Base-by-base conservation (phyloP, 345 rosid species). In the Brassica juncea region DNA sequence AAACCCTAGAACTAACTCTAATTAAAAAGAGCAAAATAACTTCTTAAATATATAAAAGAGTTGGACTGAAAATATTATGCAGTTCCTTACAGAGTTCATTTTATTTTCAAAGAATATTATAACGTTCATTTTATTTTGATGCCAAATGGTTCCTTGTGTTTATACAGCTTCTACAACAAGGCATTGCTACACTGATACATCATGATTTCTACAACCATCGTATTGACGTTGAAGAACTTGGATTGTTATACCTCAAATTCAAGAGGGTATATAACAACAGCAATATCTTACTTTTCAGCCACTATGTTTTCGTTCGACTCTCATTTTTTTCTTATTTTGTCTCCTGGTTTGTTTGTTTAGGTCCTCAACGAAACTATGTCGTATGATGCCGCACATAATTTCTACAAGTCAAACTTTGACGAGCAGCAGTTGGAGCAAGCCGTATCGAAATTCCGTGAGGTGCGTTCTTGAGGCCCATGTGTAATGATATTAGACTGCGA, bases 341-440 rank as follows among this genome's bases (percentile, higher is more conserved):
- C 47, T 27, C 9, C 37, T 35, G 66, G 59, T 6, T 68, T 32
- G 35, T 49, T 49, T 47, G 31, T 58, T 58, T 58, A 80, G 80
- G 4, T 75, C 19, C 31, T 80, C 19, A 80, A 75, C 2, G 83
- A 71, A 75, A 80, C 83, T 1, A 5, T 80, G 32, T 71, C 83
- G 3, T 75, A 80, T 12, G 69, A 80, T 0, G 8, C 83, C 0
- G 83, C 72, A 6, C 14, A 80, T 28, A 71, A 75, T 11, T 21
- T 75, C 25, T 80, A 75, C 80, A 75, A 75, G 32, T 80, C 83
- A 42, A 68, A 80, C 73, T 80, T 80, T 66, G 80, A 71, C 64
- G 64, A 75, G 62, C 69, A 80, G 44, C 60, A 75, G 1, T 25
- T 75, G 1, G 83, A 75, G 68, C 1, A 71, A 21, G 73, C 60